These are phyloP conservation scores for Russula emetica DNA, from an alignment of 768 basidiomycete genomes.

Conservation along the genomic window DNA sequence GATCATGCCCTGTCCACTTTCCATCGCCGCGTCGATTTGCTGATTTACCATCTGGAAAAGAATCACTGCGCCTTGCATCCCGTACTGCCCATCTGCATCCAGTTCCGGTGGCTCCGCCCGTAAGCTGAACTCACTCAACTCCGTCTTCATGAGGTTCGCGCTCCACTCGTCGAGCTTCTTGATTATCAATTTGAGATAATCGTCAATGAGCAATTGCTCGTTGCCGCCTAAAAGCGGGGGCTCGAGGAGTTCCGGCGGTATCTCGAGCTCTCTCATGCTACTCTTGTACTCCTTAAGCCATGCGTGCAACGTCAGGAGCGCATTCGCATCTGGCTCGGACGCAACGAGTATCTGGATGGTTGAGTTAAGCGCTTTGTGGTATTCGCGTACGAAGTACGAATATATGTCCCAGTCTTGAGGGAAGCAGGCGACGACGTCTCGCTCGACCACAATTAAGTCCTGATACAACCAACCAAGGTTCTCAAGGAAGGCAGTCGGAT, in stretches of 20 bases:
- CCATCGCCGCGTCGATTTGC: conserved; percentile 90
- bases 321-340: conserved; percentile 81
- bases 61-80: conserved; percentile 85
- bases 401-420: conserved; percentile 90
- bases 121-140: conserved; percentile 76
- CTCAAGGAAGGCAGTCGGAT: conserved; percentile 72
- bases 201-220: conserved; percentile 89
- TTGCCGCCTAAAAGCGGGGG: conserved; percentile 94
- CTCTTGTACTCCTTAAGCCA: conserved; percentile 96
- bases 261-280: conserved; percentile 90
- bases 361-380: conserved; percentile 79
- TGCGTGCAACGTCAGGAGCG: conserved; percentile 77
- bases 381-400: conserved; percentile 75
- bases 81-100: conserved; percentile 85
- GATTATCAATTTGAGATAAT: conserved; percentile 90
- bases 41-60: conserved; percentile 98
- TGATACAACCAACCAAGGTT: conserved; percentile 88
- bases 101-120: conserved; percentile 84
- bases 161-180: conserved; percentile 98
- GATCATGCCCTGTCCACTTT: conserved; percentile 93
- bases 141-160: conserved; percentile 86
- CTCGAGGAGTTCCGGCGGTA: conserved; percentile 75
- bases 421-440: conserved; percentile 86
- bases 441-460: conserved; percentile 89
- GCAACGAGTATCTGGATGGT: conserved; percentile 66